Base-by-base conservation (phyloP, 2,329 filamentous ascomycete species). In the Stemphylium vesicarium region DNA sequence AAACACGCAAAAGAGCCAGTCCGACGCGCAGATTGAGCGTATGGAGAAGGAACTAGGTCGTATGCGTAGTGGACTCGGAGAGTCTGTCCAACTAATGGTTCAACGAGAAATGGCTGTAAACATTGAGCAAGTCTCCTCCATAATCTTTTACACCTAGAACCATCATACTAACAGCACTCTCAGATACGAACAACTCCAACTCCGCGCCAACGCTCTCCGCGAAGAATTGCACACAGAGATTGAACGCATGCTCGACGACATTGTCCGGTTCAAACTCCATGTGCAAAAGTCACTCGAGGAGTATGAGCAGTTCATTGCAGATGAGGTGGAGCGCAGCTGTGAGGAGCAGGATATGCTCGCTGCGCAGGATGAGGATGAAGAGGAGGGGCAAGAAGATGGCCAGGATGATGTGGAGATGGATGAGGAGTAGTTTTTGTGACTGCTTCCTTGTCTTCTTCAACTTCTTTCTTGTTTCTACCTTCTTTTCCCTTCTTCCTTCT, bases 201-300 rank as follows among this genome's bases (percentile, higher is more conserved):
- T 96, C 50, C 86, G 87, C 29, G 91, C 91, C 42, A 91, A 91
- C 61, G 81, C 91, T 0, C 82, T 98, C 20, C 87, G 95, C n/a
- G 95, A 99, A 75, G 93, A 98, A 74, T 82, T 99, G n/a, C 95
- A 99, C 75, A 96, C 92, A 0, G 93, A 97, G 75, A 91, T 97
- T 68, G 95, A 97, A 79, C 89, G 88, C 67, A 96, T 98, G 85
- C 80, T 99, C 56, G 96, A 97, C 78, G 93, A 98, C 72, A 90
- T 97, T 59, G 96, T 98, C 80, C 93, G 96, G 71, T 98, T 99
- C 85, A 99, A 99, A 80, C 91, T 99, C 62, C 93, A 98, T 71
- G 83, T 99, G 46, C 95, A 99, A 76, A 93, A 92, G 79, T 89
- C 87, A 55, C 81, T 99, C 49, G 94, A 97, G 73, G 91, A 95